A percentile compares a stretch with the other conserved stretches of the same genome.
These are phyloP conservation scores for Suillus spraguei DNA, from an alignment of 768 basidiomycete species.

Conservation along the genomic window DNA sequence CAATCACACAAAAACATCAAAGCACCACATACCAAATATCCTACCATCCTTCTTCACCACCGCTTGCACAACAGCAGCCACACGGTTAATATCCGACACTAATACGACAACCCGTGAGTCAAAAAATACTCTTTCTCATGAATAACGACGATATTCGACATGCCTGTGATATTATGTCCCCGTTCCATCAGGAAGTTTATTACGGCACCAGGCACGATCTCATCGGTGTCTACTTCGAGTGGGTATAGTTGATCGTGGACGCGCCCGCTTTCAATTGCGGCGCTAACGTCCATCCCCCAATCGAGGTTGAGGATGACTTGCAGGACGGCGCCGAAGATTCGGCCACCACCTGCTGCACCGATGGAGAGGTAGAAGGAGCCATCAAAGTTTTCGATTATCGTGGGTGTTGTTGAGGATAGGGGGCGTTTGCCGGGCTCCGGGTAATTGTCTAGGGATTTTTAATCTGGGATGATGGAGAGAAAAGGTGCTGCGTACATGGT, in stretches of 20 bases:
- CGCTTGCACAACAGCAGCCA: constrained; percentile 75
- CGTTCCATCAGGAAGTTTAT: constrained; percentile 54
- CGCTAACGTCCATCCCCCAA: constrained; percentile 78
- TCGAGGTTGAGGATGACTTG: constrained; percentile 79
- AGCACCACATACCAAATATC: constrained; percentile 59
- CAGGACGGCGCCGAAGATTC: constrained; percentile 79
- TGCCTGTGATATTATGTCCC: constrained; percentile 77
- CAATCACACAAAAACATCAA: constrained; percentile 5
- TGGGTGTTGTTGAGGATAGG: constrained; percentile 81
- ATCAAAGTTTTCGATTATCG: constrained; percentile 76
- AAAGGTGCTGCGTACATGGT: constrained; percentile 54
- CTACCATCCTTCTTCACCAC: constrained; percentile 52
- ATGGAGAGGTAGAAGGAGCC: constrained; percentile 73
- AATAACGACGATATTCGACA: no score
- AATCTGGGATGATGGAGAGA: background rate
- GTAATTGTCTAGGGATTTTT: constrained; percentile 67
- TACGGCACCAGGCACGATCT: constrained; percentile 56
- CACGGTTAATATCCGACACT: constrained; percentile 62
- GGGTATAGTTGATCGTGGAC: constrained; percentile 90
- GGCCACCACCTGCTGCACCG: constrained; percentile 87
- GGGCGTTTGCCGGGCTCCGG: constrained; percentile 89
- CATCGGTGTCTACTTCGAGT: constrained; percentile 56
- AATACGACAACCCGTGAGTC: background rate
- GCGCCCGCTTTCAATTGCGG: constrained; percentile 81
- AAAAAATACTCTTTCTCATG: background rate